A percentile compares a stretch with the other conserved stretches of the same genome.
phyloP scores from a whole-genome alignment of 2,329 filamentous ascomycete species.

The Dendrostoma leiphaemia region DNA sequence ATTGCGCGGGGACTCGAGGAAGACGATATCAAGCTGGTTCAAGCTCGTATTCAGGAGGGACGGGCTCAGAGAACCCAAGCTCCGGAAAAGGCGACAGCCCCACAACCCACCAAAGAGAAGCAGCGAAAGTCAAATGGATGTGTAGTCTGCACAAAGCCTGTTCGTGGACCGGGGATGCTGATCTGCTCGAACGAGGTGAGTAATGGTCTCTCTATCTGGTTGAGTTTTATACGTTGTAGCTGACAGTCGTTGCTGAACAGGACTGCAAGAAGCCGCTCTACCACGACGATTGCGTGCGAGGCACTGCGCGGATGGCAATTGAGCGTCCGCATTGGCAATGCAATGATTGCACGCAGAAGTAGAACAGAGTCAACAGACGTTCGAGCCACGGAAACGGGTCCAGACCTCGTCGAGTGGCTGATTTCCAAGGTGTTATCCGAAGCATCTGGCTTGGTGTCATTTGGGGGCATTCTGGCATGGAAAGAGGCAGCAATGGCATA shows the following conservation, averaged over 20 bases:
- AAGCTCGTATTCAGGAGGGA: conserved; percentile 41
- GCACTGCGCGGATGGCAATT: conserved; percentile 34
- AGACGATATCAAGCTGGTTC: conserved; percentile 39
- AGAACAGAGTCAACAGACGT: too few relatives aligned
- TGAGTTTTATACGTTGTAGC: conserved; percentile 1
- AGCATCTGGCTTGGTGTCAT: not conserved
- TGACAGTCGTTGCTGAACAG: conserved; percentile 29
- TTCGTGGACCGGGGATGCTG: conserved; percentile 45
- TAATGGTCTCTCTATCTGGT: conserved; percentile 1
- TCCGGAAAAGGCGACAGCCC: conserved; percentile 23
- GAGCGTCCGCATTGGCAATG: conserved; percentile 41
- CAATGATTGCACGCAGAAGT: conserved; percentile 34
- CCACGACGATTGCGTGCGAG: conserved; percentile 45
- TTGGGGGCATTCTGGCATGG: not conserved
- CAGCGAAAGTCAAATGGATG: conserved; percentile 46
- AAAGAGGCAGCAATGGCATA: not conserved
- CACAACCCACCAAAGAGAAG: conserved; percentile 31
- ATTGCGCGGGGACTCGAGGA: conserved; percentile 48
- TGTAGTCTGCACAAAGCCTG: conserved; percentile 45
- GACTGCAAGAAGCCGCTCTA: conserved; percentile 43
- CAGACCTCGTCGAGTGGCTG: not conserved
- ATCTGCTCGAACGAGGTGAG: conserved; percentile 51
- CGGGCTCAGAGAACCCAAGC: conserved; percentile 32
- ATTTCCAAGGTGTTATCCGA: not conserved
- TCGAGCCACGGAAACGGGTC: too few relatives aligned